Percentiles rank a stretch among this genome's conserved stretches.
phyloP scores from a whole-genome alignment of 2,329 filamentous ascomycete species.

The Ascochyta fabae region DNA sequence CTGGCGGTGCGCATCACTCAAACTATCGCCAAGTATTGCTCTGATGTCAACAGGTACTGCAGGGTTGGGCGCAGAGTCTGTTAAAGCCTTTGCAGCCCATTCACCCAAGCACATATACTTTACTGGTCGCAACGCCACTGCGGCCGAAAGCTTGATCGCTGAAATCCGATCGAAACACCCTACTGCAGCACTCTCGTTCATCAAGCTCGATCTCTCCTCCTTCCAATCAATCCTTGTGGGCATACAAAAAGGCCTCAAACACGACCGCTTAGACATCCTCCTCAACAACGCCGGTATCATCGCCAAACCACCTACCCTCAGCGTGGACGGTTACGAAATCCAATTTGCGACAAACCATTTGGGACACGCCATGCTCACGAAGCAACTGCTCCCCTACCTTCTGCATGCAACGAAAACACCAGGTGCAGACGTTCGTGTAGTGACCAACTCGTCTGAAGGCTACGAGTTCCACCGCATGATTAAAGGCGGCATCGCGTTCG shows the following conservation, averaged over 20 bases:
- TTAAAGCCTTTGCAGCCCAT: slow-evolving; percentile 51
- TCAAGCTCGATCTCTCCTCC: slow-evolving; percentile 47
- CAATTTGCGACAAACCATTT: slow-evolving; percentile 58
- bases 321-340: slow-evolving; percentile 55
- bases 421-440: slow-evolving; percentile 51
- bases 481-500: slow-evolving; percentile 41
- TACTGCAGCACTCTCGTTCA: slow-evolving; percentile 36
- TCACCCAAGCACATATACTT: slow-evolving; percentile 53
- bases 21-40: neutral
- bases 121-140: slow-evolving; percentile 47
- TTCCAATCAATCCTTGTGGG: slow-evolving; percentile 43
- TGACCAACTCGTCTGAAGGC: slow-evolving; percentile 45
- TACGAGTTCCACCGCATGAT: slow-evolving; percentile 20
- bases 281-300: slow-evolving; percentile 54
- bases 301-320: slow-evolving; percentile 35
- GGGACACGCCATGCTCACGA: slow-evolving; percentile 54
- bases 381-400: slow-evolving; percentile 50
- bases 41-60: slow-evolving; percentile 43
- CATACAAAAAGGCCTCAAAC: slow-evolving; percentile 30
- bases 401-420: slow-evolving; percentile 45
- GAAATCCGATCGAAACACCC: slow-evolving; percentile 38
- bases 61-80: slow-evolving; percentile 53
- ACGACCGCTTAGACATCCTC: slow-evolving; percentile 50
- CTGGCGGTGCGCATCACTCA: slow-evolving; percentile 23
- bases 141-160: slow-evolving; percentile 44